Conservation (phyloP, 129 eudicot genomes). For the Deinandra increscens region DNA sequence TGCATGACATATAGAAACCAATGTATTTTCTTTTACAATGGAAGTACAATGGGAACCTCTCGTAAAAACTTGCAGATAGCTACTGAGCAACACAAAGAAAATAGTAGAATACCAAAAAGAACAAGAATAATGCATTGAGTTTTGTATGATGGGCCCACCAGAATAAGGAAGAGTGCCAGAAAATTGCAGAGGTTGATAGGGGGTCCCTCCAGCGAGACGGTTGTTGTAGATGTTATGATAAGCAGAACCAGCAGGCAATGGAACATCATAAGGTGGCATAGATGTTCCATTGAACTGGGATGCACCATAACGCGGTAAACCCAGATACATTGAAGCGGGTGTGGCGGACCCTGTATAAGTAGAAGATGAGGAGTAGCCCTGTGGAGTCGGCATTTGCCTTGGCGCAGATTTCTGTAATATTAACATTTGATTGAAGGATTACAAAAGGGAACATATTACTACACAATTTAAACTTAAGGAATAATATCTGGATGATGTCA, state of each 20-base stretch:
- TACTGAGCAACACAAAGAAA: too few relatives aligned
- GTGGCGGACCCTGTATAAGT: slow-evolving; percentile 69
- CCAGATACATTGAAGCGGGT: slow-evolving; percentile 82
- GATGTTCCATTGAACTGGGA: slow-evolving; percentile 69
- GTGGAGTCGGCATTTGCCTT: slow-evolving; percentile 69
- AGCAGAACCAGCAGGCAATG: slow-evolving; percentile 73
- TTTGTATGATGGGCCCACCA: slow-evolving; percentile 77
- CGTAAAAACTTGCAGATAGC: not conserved
- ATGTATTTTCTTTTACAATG: not conserved
- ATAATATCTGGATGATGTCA: not conserved
- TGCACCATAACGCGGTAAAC: slow-evolving; percentile 74
- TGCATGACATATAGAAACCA: not conserved
- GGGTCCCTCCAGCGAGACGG: slow-evolving; percentile 81
- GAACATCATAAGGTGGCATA: slow-evolving; percentile 78
- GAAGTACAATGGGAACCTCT: not conserved
- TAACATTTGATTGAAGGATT: slow-evolving; percentile 1
- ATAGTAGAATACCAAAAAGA: not conserved
- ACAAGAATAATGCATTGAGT: slow-evolving; percentile 44
- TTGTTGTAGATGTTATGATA: slow-evolving; percentile 65
- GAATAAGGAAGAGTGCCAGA: slow-evolving; percentile 76
- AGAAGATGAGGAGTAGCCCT: slow-evolving; percentile 58
- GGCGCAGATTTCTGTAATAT: slow-evolving; percentile 70
- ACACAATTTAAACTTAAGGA: not conserved
- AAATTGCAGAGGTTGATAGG: slow-evolving; percentile 66
- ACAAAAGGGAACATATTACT: not conserved